Evolutionary conservation across 495 filamentous ascomycete species (phyloP).

Genomic region (Pseudoneurospora amorphoporcata): DNA sequence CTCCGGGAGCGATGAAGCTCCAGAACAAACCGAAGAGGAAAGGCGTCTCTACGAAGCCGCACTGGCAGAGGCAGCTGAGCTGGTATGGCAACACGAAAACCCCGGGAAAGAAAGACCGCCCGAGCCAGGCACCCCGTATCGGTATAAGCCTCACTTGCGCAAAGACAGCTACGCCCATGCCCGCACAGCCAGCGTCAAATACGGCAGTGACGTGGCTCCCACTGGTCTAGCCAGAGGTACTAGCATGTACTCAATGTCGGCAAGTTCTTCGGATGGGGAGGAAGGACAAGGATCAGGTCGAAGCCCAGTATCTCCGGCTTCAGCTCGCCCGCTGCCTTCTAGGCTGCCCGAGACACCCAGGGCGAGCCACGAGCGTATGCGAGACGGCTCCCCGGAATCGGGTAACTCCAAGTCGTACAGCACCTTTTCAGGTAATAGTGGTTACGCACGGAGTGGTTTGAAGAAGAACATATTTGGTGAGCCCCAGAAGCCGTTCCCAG

Average conservation of each 20-base stretch:
- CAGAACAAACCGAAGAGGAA: slow-evolving; percentile 45
- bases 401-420: slow-evolving; percentile 20
- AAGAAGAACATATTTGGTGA: slow-evolving; percentile 51
- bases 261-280: slow-evolving; percentile 39
- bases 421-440: slow-evolving; percentile 11
- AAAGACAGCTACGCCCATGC: slow-evolving; percentile 53
- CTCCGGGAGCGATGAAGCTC: neutral
- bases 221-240: slow-evolving; percentile 40
- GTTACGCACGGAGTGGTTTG: slow-evolving; percentile 34
- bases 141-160: slow-evolving; percentile 49
- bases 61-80: slow-evolving; percentile 74
- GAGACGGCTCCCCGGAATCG: slow-evolving; percentile 11
- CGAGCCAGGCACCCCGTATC: slow-evolving; percentile 51
- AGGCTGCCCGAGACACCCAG: slow-evolving; percentile 15
- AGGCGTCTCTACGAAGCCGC: slow-evolving; percentile 60
- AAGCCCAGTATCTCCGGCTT: slow-evolving; percentile 21
- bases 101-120: slow-evolving; percentile 35
- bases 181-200: slow-evolving; percentile 47
- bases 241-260: slow-evolving; percentile 35
- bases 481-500: slow-evolving; percentile 47
- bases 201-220: slow-evolving; percentile 35
- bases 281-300: slow-evolving; percentile 17
- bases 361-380: slow-evolving; percentile 22
- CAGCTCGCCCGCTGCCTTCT: slow-evolving; percentile 12
- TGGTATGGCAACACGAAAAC: slow-evolving; percentile 78